phyloP scores from a whole-genome alignment of 208 protist genomes.

The Polymyxa betae region DNA sequence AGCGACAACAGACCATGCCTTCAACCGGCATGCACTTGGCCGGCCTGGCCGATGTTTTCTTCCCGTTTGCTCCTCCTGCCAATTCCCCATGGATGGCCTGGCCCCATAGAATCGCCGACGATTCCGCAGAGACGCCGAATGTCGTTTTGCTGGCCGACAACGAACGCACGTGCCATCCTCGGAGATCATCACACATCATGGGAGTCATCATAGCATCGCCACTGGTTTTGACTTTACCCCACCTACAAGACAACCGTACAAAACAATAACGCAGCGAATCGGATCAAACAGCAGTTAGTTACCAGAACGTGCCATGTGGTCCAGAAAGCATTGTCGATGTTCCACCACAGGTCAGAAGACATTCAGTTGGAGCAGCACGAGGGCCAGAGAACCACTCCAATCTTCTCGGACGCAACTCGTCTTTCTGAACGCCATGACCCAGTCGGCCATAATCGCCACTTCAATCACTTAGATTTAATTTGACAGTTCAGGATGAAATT shows the following conservation, averaged over 20 bases:
- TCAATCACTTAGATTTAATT: too few species aligned
- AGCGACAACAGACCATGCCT: background rate
- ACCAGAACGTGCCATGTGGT: constrained; percentile 14
- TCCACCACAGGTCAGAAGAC: background rate
- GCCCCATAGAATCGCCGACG: constrained; percentile 13
- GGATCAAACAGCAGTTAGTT: background rate
- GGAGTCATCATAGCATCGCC: constrained; percentile 48
- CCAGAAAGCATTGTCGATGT: background rate
- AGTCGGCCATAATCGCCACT: constrained; percentile 42
- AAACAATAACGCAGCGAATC: background rate
- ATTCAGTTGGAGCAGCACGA: background rate
- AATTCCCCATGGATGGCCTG: constrained; percentile 15
- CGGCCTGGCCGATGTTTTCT: constrained; percentile 7
- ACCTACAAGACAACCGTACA: background rate
- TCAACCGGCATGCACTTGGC: constrained; percentile 28
- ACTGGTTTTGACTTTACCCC: constrained; percentile 27
- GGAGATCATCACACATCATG: constrained; percentile 37
- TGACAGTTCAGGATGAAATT: too few species aligned
- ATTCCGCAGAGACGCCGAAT: constrained; percentile 9
- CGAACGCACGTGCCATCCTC: constrained; percentile 28
- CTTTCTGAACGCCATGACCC: constrained; percentile 7
- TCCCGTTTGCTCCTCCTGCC: background rate
- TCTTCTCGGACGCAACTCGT: constrained; percentile 21
- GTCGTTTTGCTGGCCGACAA: constrained; percentile 19
- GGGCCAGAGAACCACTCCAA: background rate